Base-by-base conservation (phyloP, 1,139 yeast species). In the Pichia cactophila region DNA sequence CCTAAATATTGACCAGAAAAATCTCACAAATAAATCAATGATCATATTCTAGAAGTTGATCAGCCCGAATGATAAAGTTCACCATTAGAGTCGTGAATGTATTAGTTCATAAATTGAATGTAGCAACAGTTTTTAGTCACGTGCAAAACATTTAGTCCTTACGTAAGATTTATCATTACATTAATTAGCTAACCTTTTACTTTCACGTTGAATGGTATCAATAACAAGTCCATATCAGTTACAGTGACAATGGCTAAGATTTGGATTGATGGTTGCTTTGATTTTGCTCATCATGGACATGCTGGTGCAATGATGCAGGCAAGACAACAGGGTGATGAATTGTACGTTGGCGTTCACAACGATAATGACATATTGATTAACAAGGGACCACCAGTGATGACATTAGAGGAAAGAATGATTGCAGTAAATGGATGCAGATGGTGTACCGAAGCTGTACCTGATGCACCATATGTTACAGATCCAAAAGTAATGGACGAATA, bases 261-360 rank as follows among this genome's bases (percentile, higher is more conserved):
- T 54, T 92, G 97, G 98, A 81, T 92, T 41, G 98, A 92, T 64
- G 98, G 98, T 0, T 92, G 98, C 63, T 92, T 92, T 69, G 98
- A 92, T 65, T 92, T 92, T 69, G 88, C 95, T 39, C 98, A 92
- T 64, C 97, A 92, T 61, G 98, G 92, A 38, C 98, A 92, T 61
- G 95, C 97, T 1, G 97, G 97, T 23, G 98, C 97, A 28, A 81
- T 92, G 78, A 70, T 87, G 50, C 98, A 92, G 64, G 97, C 98
- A 1, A 78, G 92, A 44, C 87, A 83, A 64, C 70, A 81, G 43
- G 92, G 94, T 41, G 72, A 74, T 50, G 86, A 84, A 65, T 74
- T 86, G 47, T 82, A 72, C 55, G 95, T 86, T 31, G 98, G 98
- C 1, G 88, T 92, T 23, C 98, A 92, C 65, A 81, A 87, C 3